Evolutionary conservation across 257 asterid species (phyloP).

Genomic region (Orobanche coerulescens): DNA sequence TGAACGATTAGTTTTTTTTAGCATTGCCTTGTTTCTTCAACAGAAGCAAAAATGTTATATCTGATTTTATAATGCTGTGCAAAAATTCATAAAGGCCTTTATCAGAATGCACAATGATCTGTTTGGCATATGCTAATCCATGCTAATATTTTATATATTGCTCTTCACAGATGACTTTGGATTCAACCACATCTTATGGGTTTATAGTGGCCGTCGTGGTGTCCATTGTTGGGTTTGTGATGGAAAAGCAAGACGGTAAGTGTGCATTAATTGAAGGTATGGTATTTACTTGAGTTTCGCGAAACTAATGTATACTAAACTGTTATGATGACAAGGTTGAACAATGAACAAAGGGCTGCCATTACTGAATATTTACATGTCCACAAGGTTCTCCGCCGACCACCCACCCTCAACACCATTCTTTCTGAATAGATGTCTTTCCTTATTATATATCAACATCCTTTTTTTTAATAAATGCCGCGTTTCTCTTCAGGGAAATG

Average conservation of each 20-base stretch:
- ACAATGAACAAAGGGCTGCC: slow-evolving; percentile 77
- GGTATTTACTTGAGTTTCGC: not conserved
- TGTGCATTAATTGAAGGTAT: slow-evolving; percentile 12
- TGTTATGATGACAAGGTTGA: slow-evolving; percentile 48
- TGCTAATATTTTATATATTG: slow-evolving; percentile 14
- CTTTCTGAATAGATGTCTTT: slow-evolving; percentile 1
- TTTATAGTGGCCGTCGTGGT: slow-evolving; percentile 93
- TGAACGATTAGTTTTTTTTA: not conserved
- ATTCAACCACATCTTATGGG: slow-evolving; percentile 86
- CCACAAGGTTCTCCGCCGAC: slow-evolving; percentile 49
- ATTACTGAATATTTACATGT: slow-evolving; percentile 77
- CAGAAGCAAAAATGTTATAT: not conserved
- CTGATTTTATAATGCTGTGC: not conserved
- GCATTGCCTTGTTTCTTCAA: not conserved
- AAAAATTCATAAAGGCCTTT: not conserved
- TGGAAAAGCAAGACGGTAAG: slow-evolving; percentile 82
- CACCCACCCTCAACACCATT: not conserved
- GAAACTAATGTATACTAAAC: slow-evolving; percentile 1
- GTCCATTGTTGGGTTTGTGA: slow-evolving; percentile 99
- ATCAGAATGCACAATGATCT: not conserved
- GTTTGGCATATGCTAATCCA: not conserved
- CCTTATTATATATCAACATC: slow-evolving; percentile 2
- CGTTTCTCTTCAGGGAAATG: slow-evolving; percentile 60
- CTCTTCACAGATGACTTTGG: slow-evolving; percentile 75
- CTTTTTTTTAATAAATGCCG: slow-evolving; percentile 9